Conservation (phyloP, 2,329 filamentous ascomycete genomes). For the Lachnellula occidentalis region DNA sequence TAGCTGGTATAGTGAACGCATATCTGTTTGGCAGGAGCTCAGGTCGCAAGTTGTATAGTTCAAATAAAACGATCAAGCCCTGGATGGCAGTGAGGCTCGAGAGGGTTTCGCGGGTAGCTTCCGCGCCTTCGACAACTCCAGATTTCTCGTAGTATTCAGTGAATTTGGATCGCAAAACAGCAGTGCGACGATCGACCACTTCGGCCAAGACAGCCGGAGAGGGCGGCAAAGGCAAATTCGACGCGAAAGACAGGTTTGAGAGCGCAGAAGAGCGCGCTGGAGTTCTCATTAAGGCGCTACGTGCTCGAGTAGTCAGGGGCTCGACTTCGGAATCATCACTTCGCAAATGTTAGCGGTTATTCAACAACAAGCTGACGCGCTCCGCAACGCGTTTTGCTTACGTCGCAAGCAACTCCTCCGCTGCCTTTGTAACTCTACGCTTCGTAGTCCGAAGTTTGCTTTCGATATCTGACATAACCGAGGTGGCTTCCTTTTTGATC, state of each 20-base stretch:
- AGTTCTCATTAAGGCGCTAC: slow-evolving; percentile 28
- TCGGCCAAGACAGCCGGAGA: slow-evolving; percentile 74
- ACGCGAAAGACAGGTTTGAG: slow-evolving; percentile 35
- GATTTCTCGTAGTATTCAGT: slow-evolving; percentile 58
- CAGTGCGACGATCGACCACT: slow-evolving; percentile 66
- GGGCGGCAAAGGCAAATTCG: slow-evolving; percentile 67
- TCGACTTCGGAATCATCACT: slow-evolving; percentile 32
- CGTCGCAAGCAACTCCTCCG: slow-evolving; percentile 35
- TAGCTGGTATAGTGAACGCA: slow-evolving; percentile 65
- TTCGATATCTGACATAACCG: slow-evolving; percentile 33
- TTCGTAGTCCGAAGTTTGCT: slow-evolving; percentile 40
- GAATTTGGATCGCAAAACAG: slow-evolving; percentile 61
- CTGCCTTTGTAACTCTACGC: slow-evolving; percentile 39
- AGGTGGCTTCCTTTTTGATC: slow-evolving; percentile 49
- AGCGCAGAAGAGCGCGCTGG: slow-evolving; percentile 25
- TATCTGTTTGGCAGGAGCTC: slow-evolving; percentile 68
- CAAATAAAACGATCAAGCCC: slow-evolving; percentile 60
- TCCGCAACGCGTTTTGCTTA: slow-evolving; percentile 20
- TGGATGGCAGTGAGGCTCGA: slow-evolving; percentile 71
- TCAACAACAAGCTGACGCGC: slow-evolving; percentile 14
- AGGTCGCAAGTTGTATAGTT: slow-evolving; percentile 63
- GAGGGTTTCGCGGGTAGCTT: slow-evolving; percentile 61
- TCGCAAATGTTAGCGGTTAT: slow-evolving; percentile 14
- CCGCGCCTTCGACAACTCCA: slow-evolving; percentile 59
- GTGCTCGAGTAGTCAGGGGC: slow-evolving; percentile 23